A percentile compares a stretch with the other conserved stretches of the same genome.
phyloP scores from a whole-genome alignment of 2,329 filamentous ascomycete genomes.

The Cercospora brassicicola region DNA sequence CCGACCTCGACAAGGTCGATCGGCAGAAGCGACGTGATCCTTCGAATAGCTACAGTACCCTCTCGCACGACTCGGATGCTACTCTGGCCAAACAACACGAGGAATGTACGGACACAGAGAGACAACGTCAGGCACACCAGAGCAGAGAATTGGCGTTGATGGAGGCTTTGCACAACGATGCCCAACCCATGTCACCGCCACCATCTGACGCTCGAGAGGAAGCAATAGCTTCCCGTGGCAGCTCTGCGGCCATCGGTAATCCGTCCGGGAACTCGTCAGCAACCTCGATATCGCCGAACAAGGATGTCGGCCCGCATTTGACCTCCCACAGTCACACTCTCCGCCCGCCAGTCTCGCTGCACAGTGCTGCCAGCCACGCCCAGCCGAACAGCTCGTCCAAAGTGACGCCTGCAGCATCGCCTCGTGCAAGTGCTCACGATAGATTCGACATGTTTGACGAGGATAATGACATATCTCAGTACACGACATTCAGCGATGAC shows the following conservation, averaged over 20 bases:
- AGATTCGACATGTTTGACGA: conserved; percentile 29
- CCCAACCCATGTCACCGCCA: conserved; percentile 39
- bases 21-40: conserved; percentile 43
- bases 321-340: conserved; percentile 33
- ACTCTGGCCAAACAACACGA: conserved; percentile 16
- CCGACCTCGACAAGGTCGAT: conserved; percentile 66
- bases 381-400: conserved; percentile 48
- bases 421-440: conserved; percentile 12
- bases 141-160: conserved; percentile 42
- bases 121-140: conserved; percentile 34
- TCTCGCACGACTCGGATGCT: conserved; percentile 28
- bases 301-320: conserved; percentile 17
- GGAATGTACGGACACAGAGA: conserved; percentile 26
- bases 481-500: conserved; percentile 19
- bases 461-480: background rate
- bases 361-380: conserved; percentile 39
- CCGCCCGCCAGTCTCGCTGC: conserved; percentile 28
- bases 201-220: conserved; percentile 29
- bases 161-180: conserved; percentile 38
- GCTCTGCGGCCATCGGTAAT: background rate
- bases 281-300: background rate
- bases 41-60: conserved; percentile 12
- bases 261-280: conserved; percentile 27
- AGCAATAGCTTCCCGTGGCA: conserved; percentile 7
- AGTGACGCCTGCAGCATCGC: conserved; percentile 11